phyloP scores from a whole-genome alignment of 805 yeast species.

The Yarrowia yakushimensis region DNA sequence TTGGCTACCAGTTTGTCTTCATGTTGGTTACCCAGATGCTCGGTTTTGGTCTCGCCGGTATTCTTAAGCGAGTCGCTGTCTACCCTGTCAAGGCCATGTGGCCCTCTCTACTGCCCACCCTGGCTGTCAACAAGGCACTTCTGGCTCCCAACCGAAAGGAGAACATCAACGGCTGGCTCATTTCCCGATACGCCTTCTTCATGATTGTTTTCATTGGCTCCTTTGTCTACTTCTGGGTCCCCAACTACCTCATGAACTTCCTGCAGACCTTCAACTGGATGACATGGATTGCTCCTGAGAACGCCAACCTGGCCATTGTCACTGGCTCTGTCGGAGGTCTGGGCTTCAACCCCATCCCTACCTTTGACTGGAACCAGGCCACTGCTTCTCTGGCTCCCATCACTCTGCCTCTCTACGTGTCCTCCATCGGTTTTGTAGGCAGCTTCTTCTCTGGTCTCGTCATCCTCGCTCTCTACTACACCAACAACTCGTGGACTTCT shows the following conservation, averaged over 20 bases:
- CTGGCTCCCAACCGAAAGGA: conserved; percentile 43
- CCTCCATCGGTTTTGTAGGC: conserved; percentile 42
- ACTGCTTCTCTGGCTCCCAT: conserved; percentile 60
- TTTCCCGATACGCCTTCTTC: conserved; percentile 52
- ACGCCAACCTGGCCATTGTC: conserved; percentile 46
- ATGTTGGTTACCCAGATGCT: conserved; percentile 55
- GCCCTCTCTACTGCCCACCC: conserved; percentile 50
- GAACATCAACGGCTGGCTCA: conserved; percentile 56
- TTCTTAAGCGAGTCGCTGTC: conserved; percentile 55
- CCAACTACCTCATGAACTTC: conserved; percentile 48
- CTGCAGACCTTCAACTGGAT: conserved; percentile 62
- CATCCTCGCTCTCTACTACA: conserved; percentile 47
- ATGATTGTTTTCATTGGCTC: conserved; percentile 41
- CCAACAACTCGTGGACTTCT: conserved; percentile 56
- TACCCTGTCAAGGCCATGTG: conserved; percentile 54
- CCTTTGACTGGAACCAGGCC: conserved; percentile 53
- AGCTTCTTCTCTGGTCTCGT: conserved; percentile 48
- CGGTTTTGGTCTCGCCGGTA: conserved; percentile 66
- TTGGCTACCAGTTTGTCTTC: conserved; percentile 56
- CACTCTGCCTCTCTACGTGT: conserved; percentile 40
- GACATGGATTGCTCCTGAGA: conserved; percentile 54
- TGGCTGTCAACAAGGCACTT: conserved; percentile 49
- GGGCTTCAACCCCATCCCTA: conserved; percentile 54
- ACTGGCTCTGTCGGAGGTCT: conserved; percentile 50
- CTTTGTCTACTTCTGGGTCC: conserved; percentile 63